Base-by-base conservation (phyloP, 352 stramenopile genomes). In the Phytophthora sp. region DNA sequence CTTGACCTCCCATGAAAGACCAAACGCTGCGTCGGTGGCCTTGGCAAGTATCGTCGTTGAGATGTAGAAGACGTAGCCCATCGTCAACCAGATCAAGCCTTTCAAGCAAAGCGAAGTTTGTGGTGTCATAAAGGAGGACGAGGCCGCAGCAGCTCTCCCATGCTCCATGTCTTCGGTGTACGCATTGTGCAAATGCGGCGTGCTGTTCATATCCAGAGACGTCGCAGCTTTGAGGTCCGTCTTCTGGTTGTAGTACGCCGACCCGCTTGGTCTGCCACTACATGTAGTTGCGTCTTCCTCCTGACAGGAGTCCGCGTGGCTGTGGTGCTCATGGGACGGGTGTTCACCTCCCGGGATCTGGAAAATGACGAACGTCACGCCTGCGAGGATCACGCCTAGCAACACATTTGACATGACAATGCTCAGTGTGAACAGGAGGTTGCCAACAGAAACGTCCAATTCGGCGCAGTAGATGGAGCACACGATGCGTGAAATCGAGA, bases 1-100 rank as follows among this genome's bases (percentile, higher is more conserved):
- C 67, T 91, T 91, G 41, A 91, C 58, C 24, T 91, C 82, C 82
- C 82, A 89, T 15, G 66, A 76, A 47, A 88, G 52, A 31, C 83
- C 77, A 27, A 80, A 89, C 15, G 67, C 61, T 3, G 57, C 75
- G 27, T 71, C 77, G n/a, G 75, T 82, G 18, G 69, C 69, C 27
- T 86, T 66, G 7, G 72, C 79, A 39, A 91, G 67, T 4, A 63
- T 69, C 16, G 57, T 69, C 11, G 80, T 89, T 12, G 68, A 73
- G 20, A 88, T 79, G 70, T 90, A 91, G 55, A 88, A 89, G 9
- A 71, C 36, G 45, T 83, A 89, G 18, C 83, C 83, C 51, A 82
- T 77, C 6, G 84, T 35, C 16, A 91, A 53, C 83, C 83, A 91
- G 20, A 91, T 53, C 49, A 91, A 88, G 11, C 79, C 83, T 61